Evolutionary conservation across 1,139 yeast genomes (phyloP).

Genomic region (Candida buenavistaensis): DNA sequence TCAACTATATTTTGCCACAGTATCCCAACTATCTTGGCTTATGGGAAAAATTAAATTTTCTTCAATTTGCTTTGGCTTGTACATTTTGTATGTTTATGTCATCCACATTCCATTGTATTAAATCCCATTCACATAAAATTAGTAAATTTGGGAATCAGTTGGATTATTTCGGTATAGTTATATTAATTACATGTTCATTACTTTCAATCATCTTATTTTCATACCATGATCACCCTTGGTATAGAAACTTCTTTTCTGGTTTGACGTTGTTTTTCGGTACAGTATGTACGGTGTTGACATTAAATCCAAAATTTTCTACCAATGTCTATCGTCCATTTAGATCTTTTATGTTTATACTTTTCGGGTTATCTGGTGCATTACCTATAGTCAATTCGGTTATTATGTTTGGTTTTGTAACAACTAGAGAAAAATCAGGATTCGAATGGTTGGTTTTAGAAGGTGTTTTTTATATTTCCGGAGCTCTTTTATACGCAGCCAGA

Average conservation of each 20-base stretch:
- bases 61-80: slow-evolving; percentile 42
- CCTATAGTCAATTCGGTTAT: slow-evolving; percentile 60
- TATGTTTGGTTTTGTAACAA: slow-evolving; percentile 36
- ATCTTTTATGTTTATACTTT: slow-evolving; percentile 74
- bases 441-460: slow-evolving; percentile 71
- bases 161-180: slow-evolving; percentile 85
- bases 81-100: slow-evolving; percentile 69
- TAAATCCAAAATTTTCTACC: slow-evolving; percentile 64
- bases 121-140: slow-evolving; percentile 67
- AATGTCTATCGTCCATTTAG: slow-evolving; percentile 75
- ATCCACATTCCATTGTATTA: slow-evolving; percentile 74
- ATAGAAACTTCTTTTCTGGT: slow-evolving; percentile 44
- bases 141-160: slow-evolving; percentile 72
- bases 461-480: slow-evolving; percentile 72
- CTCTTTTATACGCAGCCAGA: slow-evolving; percentile 72
- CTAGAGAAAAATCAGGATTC: slow-evolving; percentile 54
- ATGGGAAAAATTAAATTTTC: slow-evolving; percentile 41
- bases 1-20: slow-evolving; percentile 30
- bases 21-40: slow-evolving; percentile 43
- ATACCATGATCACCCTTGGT: slow-evolving; percentile 48
- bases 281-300: slow-evolving; percentile 63
- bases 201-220: slow-evolving; percentile 71
- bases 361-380: slow-evolving; percentile 76
- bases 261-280: slow-evolving; percentile 58
- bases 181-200: slow-evolving; percentile 74